These are phyloP conservation scores for Citropsis articulata DNA, from an alignment of 345 rosid species.

Conservation along the genomic window DNA sequence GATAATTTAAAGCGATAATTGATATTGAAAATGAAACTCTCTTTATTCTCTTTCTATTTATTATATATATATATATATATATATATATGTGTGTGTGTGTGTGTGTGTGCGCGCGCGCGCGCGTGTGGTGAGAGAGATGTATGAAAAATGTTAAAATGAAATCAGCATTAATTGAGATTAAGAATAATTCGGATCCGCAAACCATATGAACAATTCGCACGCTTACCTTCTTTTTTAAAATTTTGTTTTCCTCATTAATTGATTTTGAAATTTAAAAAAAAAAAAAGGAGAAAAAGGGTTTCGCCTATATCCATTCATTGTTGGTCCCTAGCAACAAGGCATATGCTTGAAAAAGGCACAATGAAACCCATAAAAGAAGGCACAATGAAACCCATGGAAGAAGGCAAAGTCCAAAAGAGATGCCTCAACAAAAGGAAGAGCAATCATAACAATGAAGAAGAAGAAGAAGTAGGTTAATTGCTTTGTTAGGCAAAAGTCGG, in stretches of 20 bases:
- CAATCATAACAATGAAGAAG: background rate
- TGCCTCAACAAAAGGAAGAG: background rate
- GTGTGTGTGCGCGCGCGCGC: too few relatives aligned
- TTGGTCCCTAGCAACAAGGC: background rate
- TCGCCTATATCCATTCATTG: background rate
- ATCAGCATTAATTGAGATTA: too few relatives aligned
- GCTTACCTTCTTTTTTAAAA: too few relatives aligned
- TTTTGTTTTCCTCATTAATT: background rate
- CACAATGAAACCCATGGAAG: constrained; percentile 5
- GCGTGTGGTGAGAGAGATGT: too few relatives aligned
- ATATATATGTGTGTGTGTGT: too few relatives aligned
- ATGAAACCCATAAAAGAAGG: constrained; percentile 14
- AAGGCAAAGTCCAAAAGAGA: constrained; percentile 6
- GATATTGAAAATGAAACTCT: too few relatives aligned
- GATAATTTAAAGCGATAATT: too few relatives aligned
- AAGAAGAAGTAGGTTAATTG: background rate
- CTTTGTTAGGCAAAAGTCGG: constrained; percentile 16
- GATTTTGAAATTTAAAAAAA: background rate
- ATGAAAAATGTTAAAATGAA: too few relatives aligned
- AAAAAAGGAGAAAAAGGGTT: background rate
- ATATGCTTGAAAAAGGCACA: background rate
- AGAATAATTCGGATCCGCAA: too few relatives aligned
- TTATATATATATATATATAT: too few relatives aligned
- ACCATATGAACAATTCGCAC: too few relatives aligned
- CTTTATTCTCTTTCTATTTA: too few relatives aligned